Evolutionary conservation across 495 filamentous ascomycete genomes (phyloP), one percentile per base, ranked within the genome.

Genomic region (Usnea hakonensis): DNA sequence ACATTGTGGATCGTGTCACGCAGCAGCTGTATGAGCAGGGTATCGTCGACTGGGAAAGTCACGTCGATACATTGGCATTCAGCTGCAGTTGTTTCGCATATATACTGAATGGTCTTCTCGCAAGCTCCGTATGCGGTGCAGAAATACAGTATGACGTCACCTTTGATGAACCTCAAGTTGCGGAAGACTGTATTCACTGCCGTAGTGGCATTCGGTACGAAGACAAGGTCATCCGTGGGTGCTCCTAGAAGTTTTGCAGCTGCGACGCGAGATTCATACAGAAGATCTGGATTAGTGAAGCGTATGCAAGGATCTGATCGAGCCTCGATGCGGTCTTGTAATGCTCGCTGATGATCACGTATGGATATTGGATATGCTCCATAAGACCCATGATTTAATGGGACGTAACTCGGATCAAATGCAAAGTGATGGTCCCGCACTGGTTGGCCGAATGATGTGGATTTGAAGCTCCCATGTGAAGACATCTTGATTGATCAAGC

Each of bases 381-480:
- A 72, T 88, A 96, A 19, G 91, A 92, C 57, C 90, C 92, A 66
- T 96, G 89, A 73, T 96, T 96, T 61, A 96, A 75, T 65, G 91
- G 90, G 37, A 78, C 80, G 68, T 82, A 93, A 3, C 74, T 70
- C 0, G 82, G 79, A 64, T 87, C 84, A 57, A 94, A 85, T 4
- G 84, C 75, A 72, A 95, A 97, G 57, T 90, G 75, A 19, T 56
- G 6, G 60, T 86, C 77, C 26, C 79, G 77, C 77, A 91, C 80
- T 33, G 79, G 73, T 32, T 74, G 77, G 52, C 86, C 87, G 58
- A 87, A 13, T 38, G 57, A n/a, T 36, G 35, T 23, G n/a, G 7
- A 61, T 46, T 52, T 16, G 13, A 58, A 26, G 32, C 9, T 1
- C 5, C 11, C 35, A 26, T 36, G 13, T 60, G 30, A 60, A 7